Evolutionary conservation across 192 early-diverging fungal species (phyloP).

Genomic region (Backusella sp.): DNA sequence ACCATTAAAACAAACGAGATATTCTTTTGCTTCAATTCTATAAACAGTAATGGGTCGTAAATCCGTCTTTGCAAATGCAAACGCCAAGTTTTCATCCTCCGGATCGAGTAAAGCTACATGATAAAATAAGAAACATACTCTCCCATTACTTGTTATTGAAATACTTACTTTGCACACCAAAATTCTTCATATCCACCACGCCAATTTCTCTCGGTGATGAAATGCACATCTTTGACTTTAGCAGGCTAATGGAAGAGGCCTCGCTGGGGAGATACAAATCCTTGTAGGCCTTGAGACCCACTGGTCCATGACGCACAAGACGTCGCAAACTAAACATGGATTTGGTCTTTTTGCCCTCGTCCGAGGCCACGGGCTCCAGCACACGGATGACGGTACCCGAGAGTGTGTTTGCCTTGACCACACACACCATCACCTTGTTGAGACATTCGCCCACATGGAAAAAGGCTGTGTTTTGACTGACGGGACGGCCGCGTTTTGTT

Average conservation of each 20-base stretch:
- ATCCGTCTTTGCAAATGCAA: slow-evolving; percentile 78
- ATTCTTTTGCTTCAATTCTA: slow-evolving; percentile 73
- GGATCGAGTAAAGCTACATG: slow-evolving; percentile 68
- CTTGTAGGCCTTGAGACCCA: slow-evolving; percentile 32
- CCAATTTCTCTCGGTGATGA: slow-evolving; percentile 92
- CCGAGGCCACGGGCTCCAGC: slow-evolving; percentile 14
- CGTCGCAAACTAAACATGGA: slow-evolving; percentile 23
- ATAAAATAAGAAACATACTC: neutral
- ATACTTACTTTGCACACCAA: slow-evolving; percentile 72
- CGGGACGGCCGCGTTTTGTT: slow-evolving; percentile 28
- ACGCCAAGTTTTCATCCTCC: slow-evolving; percentile 72
- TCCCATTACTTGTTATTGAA: neutral
- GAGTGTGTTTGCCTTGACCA: slow-evolving; percentile 28
- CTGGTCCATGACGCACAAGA: slow-evolving; percentile 11
- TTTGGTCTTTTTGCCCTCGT: slow-evolving; percentile 27
- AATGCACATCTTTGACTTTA: slow-evolving; percentile 84
- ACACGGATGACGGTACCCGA: slow-evolving; percentile 28
- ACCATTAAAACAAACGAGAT: slow-evolving; percentile 92
- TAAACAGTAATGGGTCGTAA: slow-evolving; percentile 83
- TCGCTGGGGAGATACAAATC: slow-evolving; percentile 94
- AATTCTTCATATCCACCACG: slow-evolving; percentile 83
- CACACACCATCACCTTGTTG: slow-evolving; percentile 22
- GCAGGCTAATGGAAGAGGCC: slow-evolving; percentile 79
- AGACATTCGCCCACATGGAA: slow-evolving; percentile 36
- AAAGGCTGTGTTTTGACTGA: slow-evolving; percentile 29